phyloP scores from a whole-genome alignment of 2,329 filamentous ascomycete species.

The Pleochaeta shiraiana region DNA sequence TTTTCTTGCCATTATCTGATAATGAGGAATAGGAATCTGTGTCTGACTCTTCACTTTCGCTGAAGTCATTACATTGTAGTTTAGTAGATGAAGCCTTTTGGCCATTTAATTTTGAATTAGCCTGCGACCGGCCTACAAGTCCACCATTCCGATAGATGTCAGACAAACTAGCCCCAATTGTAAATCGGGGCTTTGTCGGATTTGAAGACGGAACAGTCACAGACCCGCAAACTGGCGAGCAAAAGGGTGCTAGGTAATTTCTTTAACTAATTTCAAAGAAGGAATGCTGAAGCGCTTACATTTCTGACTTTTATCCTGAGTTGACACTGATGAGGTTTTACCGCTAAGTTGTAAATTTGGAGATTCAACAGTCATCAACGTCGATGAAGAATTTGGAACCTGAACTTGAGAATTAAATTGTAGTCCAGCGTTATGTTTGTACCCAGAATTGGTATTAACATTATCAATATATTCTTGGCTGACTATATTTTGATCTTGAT shows the following conservation, averaged over 20 bases:
- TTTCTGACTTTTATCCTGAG: neutral
- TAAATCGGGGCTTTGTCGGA: neutral
- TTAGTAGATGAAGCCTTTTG: neutral
- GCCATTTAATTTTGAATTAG: neutral
- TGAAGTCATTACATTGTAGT: slow-evolving; percentile 3
- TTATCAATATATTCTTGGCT: no score
- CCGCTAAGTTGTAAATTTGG: neutral
- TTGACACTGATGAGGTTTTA: neutral
- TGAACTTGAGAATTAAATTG: neutral
- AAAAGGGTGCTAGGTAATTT: neutral
- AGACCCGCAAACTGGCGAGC: neutral
- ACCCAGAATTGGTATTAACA: no score
- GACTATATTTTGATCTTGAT: neutral
- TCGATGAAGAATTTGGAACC: slow-evolving; percentile 3
- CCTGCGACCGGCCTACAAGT: neutral
- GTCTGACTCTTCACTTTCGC: slow-evolving; percentile 6
- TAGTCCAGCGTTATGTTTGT: no score
- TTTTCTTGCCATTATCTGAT: neutral
- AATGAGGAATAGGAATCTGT: neutral
- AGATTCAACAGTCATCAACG: neutral
- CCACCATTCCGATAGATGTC: slow-evolving; percentile 1
- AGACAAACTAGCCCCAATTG: slow-evolving; percentile 1
- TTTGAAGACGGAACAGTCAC: neutral
- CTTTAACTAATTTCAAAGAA: neutral
- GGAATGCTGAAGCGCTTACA: neutral